A percentile compares a stretch with the other conserved stretches of the same genome.
Conservation (phyloP, 2,329 filamentous ascomycete genomes). For the Rhinocladiella similis region DNA sequence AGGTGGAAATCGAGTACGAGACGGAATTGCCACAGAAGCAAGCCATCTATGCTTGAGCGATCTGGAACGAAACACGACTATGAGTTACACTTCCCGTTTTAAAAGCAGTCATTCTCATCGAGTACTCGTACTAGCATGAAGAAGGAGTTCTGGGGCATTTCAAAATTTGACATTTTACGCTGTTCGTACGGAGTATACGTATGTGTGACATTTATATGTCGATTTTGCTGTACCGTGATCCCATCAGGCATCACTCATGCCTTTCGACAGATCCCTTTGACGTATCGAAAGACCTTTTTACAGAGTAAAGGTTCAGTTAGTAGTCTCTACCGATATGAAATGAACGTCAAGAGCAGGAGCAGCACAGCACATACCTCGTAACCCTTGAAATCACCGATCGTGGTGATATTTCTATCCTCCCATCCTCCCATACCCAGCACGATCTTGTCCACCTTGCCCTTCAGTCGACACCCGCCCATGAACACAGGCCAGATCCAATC, state of each 20-base stretch:
- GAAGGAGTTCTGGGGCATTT: no score
- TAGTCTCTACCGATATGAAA: no score
- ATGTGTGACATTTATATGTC: no score
- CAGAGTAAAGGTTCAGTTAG: background rate
- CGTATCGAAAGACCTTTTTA: slow-evolving; percentile 23
- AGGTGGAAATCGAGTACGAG: slow-evolving; percentile 76
- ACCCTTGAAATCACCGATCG: slow-evolving; percentile 20
- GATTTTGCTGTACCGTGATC: no score
- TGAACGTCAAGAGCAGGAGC: no score
- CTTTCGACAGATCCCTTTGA: slow-evolving; percentile 21
- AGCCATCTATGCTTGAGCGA: slow-evolving; percentile 39
- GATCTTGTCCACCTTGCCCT: slow-evolving; percentile 24
- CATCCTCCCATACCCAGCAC: slow-evolving; percentile 23
- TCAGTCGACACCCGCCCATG: slow-evolving; percentile 27
- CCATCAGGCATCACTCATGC: background rate
- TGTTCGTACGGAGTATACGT: no score
- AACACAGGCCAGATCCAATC: slow-evolving; percentile 27
- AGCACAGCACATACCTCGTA: slow-evolving; percentile 16
- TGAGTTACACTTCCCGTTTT: no score
- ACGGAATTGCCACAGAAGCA: slow-evolving; percentile 63
- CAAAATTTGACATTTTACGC: no score
- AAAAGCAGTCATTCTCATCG: no score
- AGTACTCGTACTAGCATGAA: no score
- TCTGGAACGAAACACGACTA: background rate
- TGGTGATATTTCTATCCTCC: slow-evolving; percentile 15